Evolutionary conservation across 768 basidiomycete species (phyloP).

Genomic region (Naganishia vishniacii): DNA sequence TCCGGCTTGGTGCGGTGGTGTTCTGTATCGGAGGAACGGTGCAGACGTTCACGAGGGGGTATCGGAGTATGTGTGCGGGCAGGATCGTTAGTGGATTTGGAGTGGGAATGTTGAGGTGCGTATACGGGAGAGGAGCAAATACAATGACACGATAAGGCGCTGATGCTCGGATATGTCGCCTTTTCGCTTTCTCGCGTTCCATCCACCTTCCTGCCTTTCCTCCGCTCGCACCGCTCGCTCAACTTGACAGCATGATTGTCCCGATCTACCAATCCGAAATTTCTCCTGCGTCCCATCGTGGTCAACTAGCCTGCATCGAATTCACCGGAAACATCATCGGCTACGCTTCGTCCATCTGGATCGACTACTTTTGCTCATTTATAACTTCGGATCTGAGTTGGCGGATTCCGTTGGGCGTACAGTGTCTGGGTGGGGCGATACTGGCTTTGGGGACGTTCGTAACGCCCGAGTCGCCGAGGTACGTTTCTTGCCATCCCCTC

Average conservation of each 20-base stretch:
- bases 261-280: constrained; percentile 62
- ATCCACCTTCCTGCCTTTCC: background rate
- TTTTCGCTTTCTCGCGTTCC: too few species aligned
- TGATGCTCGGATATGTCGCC: too few species aligned
- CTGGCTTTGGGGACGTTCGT: constrained; percentile 71
- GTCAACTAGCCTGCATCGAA: constrained; percentile 87
- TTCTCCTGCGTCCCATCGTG: constrained; percentile 86
- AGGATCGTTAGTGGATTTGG: constrained; percentile 79
- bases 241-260: constrained; percentile 75
- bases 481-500: background rate
- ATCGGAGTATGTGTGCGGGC: constrained; percentile 73
- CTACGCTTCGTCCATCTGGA: constrained; percentile 70
- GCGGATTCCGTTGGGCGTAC: constrained; percentile 81
- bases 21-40: constrained; percentile 81
- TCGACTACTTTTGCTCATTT: constrained; percentile 87
- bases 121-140: too few species aligned
- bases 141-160: too few species aligned
- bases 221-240: too few species aligned
- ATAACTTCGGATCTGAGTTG: constrained; percentile 80
- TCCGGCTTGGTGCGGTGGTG: constrained; percentile 73
- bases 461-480: constrained; percentile 84
- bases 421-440: constrained; percentile 77
- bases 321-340: constrained; percentile 90
- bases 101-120: constrained; percentile 80
- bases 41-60: constrained; percentile 73